Evolutionary conservation across 768 basidiomycete species (phyloP).

Genomic region (Crucibulum laeve): DNA sequence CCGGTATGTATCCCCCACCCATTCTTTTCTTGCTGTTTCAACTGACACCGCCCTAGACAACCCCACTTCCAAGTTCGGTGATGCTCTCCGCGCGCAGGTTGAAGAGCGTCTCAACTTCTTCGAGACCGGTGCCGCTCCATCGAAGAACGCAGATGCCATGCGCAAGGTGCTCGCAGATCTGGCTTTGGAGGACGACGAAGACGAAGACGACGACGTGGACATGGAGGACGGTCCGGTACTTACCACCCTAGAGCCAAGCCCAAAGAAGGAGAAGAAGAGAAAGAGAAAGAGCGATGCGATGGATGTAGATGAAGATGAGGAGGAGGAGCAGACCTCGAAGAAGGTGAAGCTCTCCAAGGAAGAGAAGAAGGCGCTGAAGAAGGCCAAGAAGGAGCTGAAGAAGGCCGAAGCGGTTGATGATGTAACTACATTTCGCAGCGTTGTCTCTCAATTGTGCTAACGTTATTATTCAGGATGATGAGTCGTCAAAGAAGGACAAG

Average conservation of each 20-base stretch:
- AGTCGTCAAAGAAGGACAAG: conserved; percentile 36
- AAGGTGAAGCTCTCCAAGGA: conserved; percentile 79
- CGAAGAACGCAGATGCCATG: conserved; percentile 91
- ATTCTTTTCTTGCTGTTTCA: conserved; percentile 2
- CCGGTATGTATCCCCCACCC: conserved; percentile 44
- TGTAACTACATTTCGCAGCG: conserved; percentile 6
- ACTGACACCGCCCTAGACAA: conserved; percentile 45
- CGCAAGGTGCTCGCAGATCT: conserved; percentile 82
- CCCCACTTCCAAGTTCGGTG: conserved; percentile 91
- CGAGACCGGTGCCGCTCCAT: conserved; percentile 84
- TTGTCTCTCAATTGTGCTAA: conserved; percentile 1
- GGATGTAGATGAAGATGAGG: conserved; percentile 53
- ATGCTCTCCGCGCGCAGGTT: conserved; percentile 89
- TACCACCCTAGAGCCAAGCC: conserved; percentile 53
- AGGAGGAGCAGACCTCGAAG: conserved; percentile 53
- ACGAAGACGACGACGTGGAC: conserved; percentile 47
- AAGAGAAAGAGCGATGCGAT: conserved; percentile 67
- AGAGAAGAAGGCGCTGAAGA: conserved; percentile 83
- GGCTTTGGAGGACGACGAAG: conserved; percentile 62
- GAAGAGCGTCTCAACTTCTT: conserved; percentile 95
- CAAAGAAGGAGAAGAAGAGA: conserved; percentile 56
- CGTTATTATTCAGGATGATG: conserved; percentile 19
- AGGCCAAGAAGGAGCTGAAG: conserved; percentile 66
- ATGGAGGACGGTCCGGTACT: conserved; percentile 47
- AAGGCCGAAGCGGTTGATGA: conserved; percentile 32